Evolutionary conservation across 2,329 filamentous ascomycete genomes (phyloP), one percentile per base, ranked within the genome.

Genomic region (Podosphaera fusca): DNA sequence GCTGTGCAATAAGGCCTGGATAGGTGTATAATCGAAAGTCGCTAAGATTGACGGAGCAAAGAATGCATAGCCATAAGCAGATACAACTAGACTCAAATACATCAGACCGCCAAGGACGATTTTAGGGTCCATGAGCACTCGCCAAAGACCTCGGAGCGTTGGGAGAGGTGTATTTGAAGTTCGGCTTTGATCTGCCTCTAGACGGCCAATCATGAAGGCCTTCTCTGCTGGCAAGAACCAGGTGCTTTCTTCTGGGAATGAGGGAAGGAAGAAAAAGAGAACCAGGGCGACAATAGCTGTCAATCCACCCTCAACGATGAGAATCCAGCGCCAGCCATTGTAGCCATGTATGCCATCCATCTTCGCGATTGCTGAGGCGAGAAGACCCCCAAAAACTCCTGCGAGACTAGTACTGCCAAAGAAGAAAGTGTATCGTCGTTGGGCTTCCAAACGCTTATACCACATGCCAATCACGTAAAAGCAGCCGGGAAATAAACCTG

Each of bases 381-480:
- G 75, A 0, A 95, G 75, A 1, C 88, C 88, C 49, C 87, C 88
- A 64, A 95, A 95, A 0, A 87, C 85, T 36, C 85, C 85, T 0
- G 85, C 85, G 2, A 90, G 72, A 0, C 82, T 85, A 0, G 85
- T 89, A 34, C 77, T 86, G 65, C 79, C 82, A 74, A 96, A 96
- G 75, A 96, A 96, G 73, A 96, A 89, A 14, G 82, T 85, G 71
- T 89, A 95, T 35, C 92, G 81, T 65, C 87, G 87, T 70, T 96
- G 90, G 1, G 89, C 87, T 70, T 96, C 92, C 50, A 75, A 74
- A 59, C 90, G 80, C 59, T 82, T 81, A 64, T 96, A 98, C 88
- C 85, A 94, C 82, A 90, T 90, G 58, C 85, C 81, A 60, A 88
- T 81, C 6, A 89, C 71, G 65, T 88, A 85, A 66, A 84, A 74